Conservation (phyloP, 306 rosid species). For the Pachyrhizus erosus region DNA sequence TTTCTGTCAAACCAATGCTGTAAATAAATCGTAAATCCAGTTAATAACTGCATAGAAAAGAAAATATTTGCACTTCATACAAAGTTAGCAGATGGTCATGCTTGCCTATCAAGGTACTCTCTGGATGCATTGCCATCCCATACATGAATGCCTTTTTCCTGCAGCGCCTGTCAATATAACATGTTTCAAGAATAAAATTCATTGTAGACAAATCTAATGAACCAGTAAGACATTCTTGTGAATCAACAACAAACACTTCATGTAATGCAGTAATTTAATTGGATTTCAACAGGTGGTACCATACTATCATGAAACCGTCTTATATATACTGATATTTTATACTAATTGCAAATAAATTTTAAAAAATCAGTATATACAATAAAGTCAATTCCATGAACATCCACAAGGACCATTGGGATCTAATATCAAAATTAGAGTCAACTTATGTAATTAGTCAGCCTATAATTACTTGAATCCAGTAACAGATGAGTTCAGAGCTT, state of each 20-base stretch:
- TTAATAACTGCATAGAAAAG: slow-evolving; percentile 34
- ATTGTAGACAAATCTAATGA: slow-evolving; percentile 11
- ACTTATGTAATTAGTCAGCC: not conserved
- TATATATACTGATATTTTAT: not conserved
- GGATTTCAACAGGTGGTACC: slow-evolving; percentile 13
- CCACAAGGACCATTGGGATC: not conserved
- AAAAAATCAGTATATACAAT: not conserved
- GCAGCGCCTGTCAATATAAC: slow-evolving; percentile 72
- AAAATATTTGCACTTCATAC: slow-evolving; percentile 7
- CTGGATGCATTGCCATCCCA: slow-evolving; percentile 99
- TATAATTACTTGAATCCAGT: not conserved
- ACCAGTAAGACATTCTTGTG: slow-evolving; percentile 29
- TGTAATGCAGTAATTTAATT: not conserved
- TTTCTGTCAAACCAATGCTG: slow-evolving; percentile 85
- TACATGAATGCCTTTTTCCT: slow-evolving; percentile 84
- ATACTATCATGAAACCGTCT: slow-evolving; percentile 21
- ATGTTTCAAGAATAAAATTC: slow-evolving; percentile 33
- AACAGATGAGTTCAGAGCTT: slow-evolving; percentile 12
- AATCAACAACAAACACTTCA: slow-evolving; percentile 8
- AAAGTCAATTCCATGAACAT: slow-evolving; percentile 15
- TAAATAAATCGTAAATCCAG: slow-evolving; percentile 34
- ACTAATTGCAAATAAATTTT: not conserved
- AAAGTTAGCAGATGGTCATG: slow-evolving; percentile 32
- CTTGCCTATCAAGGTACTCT: slow-evolving; percentile 95
- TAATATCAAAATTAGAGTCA: slow-evolving; percentile 2